Percentiles rank a stretch among this genome's conserved stretches.
phyloP scores from a whole-genome alignment of 257 asterid species.

The Catharanthus roseus region DNA sequence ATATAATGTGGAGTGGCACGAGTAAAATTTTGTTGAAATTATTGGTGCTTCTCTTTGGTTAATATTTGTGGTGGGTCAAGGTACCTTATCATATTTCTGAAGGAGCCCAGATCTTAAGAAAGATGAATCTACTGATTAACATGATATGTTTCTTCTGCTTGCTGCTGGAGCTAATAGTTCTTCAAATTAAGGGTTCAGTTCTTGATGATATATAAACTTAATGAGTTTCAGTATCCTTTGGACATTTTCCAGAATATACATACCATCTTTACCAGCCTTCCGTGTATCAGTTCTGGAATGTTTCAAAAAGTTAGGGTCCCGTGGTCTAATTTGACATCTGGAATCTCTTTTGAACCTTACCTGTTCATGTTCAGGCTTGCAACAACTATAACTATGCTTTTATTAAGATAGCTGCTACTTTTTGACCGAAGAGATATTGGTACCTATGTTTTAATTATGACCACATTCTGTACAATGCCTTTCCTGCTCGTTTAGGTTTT shows the following conservation, averaged over 20 bases:
- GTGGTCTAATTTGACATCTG: background rate
- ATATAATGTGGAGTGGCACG: background rate
- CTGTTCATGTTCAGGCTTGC: background rate
- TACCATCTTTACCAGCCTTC: background rate
- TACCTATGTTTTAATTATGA: constrained; percentile 7
- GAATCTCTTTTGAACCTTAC: background rate
- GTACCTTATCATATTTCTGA: background rate
- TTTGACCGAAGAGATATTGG: background rate
- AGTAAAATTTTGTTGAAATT: background rate
- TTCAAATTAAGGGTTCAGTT: background rate
- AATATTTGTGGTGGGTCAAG: background rate
- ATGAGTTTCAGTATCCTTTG: background rate
- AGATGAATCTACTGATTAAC: background rate
- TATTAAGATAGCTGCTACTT: background rate
- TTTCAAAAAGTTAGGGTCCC: background rate
- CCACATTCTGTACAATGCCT: background rate
- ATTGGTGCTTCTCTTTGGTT: background rate
- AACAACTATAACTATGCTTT: background rate
- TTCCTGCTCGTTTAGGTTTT: constrained; percentile 50
- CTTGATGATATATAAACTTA: background rate
- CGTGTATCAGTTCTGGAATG: too few relatives aligned
- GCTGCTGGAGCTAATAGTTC: background rate
- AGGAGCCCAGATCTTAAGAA: background rate
- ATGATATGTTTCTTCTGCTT: background rate
- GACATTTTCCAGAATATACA: background rate